A percentile compares a stretch with the other conserved stretches of the same genome.
Evolutionary conservation across 495 filamentous ascomycete species (phyloP).

Genomic region (Recurvomyces mirabilis): DNA sequence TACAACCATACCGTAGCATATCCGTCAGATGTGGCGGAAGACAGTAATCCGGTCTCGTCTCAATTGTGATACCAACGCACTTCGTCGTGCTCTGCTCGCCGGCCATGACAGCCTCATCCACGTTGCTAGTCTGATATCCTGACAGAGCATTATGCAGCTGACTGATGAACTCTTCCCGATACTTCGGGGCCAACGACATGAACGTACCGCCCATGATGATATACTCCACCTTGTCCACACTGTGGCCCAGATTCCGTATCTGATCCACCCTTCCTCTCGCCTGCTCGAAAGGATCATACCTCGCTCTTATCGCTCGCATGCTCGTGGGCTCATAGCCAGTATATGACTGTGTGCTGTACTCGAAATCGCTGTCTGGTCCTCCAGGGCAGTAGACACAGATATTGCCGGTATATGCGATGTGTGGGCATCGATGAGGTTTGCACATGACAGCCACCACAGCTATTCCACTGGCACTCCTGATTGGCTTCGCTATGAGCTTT

Average conservation of each 20-base stretch:
- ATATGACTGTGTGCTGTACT: conserved; percentile 97
- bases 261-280: conserved; percentile 92
- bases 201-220: conserved; percentile 99
- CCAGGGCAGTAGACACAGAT: conserved; percentile 99
- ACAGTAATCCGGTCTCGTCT: conserved; percentile 94
- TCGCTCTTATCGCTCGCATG: conserved; percentile 93
- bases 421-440: conserved; percentile 94
- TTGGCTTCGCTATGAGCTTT: conserved; percentile 91
- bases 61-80: conserved; percentile 96
- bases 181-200: conserved; percentile 84
- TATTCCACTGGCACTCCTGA: conserved; percentile 67
- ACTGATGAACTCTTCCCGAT: conserved; percentile 84
- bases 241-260: conserved; percentile 86
- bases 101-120: conserved; percentile 86
- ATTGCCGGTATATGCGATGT: conserved; percentile 95
- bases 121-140: conserved; percentile 80
- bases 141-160: conserved; percentile 93
- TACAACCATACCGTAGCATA: conserved; percentile 96
- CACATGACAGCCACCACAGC: conserved; percentile 99
- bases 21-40: conserved; percentile 78
- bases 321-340: conserved; percentile 97
- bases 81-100: conserved; percentile 92
- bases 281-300: conserved; percentile 97
- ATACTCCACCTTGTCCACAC: conserved; percentile 97
- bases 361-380: conserved; percentile 93